Conservation (phyloP, 345 rosid genomes). For the Geranium rotundifolium region DNA sequence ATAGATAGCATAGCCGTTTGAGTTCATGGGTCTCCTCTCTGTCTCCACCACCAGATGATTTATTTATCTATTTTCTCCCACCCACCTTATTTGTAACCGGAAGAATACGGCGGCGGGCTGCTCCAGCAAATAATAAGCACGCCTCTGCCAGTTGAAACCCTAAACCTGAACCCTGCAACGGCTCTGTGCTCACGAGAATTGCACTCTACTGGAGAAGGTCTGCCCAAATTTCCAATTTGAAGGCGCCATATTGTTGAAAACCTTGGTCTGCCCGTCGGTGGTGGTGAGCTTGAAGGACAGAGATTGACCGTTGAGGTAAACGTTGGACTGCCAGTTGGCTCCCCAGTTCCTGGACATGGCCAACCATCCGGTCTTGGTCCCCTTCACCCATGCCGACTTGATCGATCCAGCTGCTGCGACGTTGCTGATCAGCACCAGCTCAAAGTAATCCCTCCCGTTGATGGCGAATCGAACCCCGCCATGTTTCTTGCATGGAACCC, state of each 20-base stretch:
- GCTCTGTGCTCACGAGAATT: conserved; percentile 21
- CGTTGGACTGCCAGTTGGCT: conserved; percentile 89
- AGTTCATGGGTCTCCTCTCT: neutral
- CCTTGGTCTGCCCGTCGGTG: conserved; percentile 43
- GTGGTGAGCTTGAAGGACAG: conserved; percentile 65
- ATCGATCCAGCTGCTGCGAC: conserved; percentile 76
- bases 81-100: neutral
- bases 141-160: neutral
- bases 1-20: neutral
- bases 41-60: neutral
- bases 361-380: conserved; percentile 69
- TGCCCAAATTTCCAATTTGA: conserved; percentile 72
- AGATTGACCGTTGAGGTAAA: conserved; percentile 68
- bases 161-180: neutral
- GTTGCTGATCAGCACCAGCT: conserved; percentile 65
- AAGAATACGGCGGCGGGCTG: neutral
- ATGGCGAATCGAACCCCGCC: conserved; percentile 90
- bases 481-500: conserved; percentile 72
- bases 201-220: conserved; percentile 31
- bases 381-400: conserved; percentile 52
- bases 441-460: conserved; percentile 80
- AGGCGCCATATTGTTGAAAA: conserved; percentile 38
- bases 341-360: conserved; percentile 96
- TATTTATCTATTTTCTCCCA: neutral
- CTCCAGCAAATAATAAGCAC: neutral